phyloP scores from a whole-genome alignment of 441 rosid species.

The Erysimum pusillum region DNA sequence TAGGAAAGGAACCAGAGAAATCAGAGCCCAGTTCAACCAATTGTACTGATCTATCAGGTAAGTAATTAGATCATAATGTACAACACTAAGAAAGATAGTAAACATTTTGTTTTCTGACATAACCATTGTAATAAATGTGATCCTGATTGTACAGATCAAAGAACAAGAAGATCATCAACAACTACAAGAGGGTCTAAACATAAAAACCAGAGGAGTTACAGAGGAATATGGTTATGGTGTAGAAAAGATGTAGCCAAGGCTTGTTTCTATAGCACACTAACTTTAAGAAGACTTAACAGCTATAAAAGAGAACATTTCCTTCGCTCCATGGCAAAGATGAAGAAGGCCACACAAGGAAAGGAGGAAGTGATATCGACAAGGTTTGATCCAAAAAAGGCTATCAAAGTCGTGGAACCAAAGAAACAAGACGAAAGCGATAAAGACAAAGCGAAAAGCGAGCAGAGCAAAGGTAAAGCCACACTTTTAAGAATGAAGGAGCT shows the following conservation, averaged over 20 bases:
- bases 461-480: conserved; percentile 51
- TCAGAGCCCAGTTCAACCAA: conserved; percentile 25
- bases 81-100: neutral
- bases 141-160: conserved; percentile 39
- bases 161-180: conserved; percentile 39
- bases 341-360: conserved; percentile 44
- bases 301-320: conserved; percentile 41
- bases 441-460: conserved; percentile 56
- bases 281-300: conserved; percentile 50
- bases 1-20: conserved; percentile 48
- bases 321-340: conserved; percentile 58
- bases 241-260: conserved; percentile 66
- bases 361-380: conserved; percentile 39
- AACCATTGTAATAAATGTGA: conserved; percentile 14
- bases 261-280: conserved; percentile 66
- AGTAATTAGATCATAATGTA: conserved; percentile 19
- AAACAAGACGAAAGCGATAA: conserved; percentile 33
- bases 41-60: conserved; percentile 35
- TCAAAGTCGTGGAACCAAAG: conserved; percentile 57
- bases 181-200: conserved; percentile 31
- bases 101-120: conserved; percentile 8
- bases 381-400: conserved; percentile 54
- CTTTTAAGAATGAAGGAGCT: conserved; percentile 80
- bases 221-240: conserved; percentile 51
- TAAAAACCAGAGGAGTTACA: conserved; percentile 37